Base-by-base conservation (phyloP, 129 eudicot genomes). In the Tanacetum coccineum region DNA sequence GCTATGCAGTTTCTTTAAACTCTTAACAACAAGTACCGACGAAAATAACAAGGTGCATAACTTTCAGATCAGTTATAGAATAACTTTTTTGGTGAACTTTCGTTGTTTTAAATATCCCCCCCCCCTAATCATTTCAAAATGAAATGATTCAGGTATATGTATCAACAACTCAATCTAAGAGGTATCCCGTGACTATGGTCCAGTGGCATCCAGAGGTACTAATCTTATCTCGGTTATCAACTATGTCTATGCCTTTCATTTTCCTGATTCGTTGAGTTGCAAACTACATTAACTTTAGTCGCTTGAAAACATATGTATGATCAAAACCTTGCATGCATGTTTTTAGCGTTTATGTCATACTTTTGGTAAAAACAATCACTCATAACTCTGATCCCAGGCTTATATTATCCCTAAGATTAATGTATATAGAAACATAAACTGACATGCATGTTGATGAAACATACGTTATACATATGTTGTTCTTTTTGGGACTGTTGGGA, bases 161-260 rank as follows among this genome's bases (percentile, higher is more conserved):
- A 47, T 93, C 98, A 50, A 86, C 96, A 21, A 92, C 82, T 69
- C 84, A 86, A 80, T 87, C 98, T 17, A 71, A 76, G 45, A 72
- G 63, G 68, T 93, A 93, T 70, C 98, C 96, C 1, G 87, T 93
- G 59, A 88, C 96, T 70, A 96, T 84, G 70, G 81, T 84, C 64
- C 98, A 93, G 79, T 93, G 98, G 98, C 98, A 93, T 70, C 98
- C 98, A 44, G 98, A 93, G 98, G 98, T 88, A 88, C 12, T 45
- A 40, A 70, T 32, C 32, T 32, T 54, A 54, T 20, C 48, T 9
- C 10, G 9, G 48, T 20, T 51, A 50, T 51, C 19, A 21, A 52
- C 70, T 50, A 50, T 71, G 11, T 28, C 11, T 21, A 7, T 59
- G 19, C 63, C 55, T 39, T 48, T 6, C 25, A 25, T 51, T 52